A percentile compares a stretch with the other conserved stretches of the same genome.
Evolutionary conservation across 805 yeast genomes (phyloP).

Genomic region (Starmerella bombi): DNA sequence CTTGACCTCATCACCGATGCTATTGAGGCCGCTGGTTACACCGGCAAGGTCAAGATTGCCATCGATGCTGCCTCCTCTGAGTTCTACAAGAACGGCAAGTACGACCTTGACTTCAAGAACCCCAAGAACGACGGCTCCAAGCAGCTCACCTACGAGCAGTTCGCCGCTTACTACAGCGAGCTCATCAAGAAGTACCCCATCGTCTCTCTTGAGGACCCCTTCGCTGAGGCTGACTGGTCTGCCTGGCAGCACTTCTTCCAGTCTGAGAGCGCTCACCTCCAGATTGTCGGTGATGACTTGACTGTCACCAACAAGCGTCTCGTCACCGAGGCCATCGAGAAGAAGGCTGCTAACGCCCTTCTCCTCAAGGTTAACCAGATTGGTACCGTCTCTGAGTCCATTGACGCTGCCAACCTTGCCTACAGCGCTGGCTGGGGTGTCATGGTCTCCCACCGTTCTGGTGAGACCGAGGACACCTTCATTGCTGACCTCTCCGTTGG

Average conservation of each 20-base stretch:
- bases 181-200: constrained; percentile 88
- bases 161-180: constrained; percentile 69
- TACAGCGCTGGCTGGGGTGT: constrained; percentile 98
- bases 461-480: constrained; percentile 98
- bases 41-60: constrained; percentile 83
- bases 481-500: constrained; percentile 97
- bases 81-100: constrained; percentile 92
- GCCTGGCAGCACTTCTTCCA: constrained; percentile 86
- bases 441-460: constrained; percentile 99
- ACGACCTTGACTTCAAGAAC: constrained; percentile 98
- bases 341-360: constrained; percentile 89
- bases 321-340: constrained; percentile 89
- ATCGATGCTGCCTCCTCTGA: constrained; percentile 95
- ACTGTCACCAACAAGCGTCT: constrained; percentile 96
- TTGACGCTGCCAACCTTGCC: constrained; percentile 91
- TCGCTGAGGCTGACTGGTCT: constrained; percentile 99
- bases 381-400: constrained; percentile 91
- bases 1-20: constrained; percentile 83
- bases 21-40: constrained; percentile 89
- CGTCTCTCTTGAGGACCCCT: constrained; percentile 97
- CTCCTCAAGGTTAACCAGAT: constrained; percentile 98
- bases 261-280: constrained; percentile 40
- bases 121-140: constrained; percentile 81
- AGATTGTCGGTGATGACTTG: constrained; percentile 95
- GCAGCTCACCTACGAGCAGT: constrained; percentile 80